Base-by-base conservation (phyloP, 2,329 filamentous ascomycete genomes). In the Fusarium sp. region DNA sequence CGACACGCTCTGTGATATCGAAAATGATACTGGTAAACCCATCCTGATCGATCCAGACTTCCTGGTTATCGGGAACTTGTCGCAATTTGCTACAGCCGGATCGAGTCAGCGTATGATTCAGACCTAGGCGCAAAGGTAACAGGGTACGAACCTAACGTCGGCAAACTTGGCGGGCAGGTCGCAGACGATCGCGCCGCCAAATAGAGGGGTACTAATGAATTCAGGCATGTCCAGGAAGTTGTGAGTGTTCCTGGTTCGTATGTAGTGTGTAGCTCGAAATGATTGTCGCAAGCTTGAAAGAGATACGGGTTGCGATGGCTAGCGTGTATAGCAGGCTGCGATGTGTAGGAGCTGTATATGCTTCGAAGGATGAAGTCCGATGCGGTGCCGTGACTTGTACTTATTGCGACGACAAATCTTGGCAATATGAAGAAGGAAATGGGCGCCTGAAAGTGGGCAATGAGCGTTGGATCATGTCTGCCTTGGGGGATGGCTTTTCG, bases 11-110 rank as follows among this genome's bases (percentile, higher is more conserved):
- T 55, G 92, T 91, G 75, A 98, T 93, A 74, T 98, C 95, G 78
- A 97, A 87, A 72, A 97, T 94, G 77, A 97, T 89, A 80, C 88
- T 94, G 4, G 92, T 93, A 78, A 94, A 94, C 49, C 93, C 94
- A 66, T 91, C 86, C 68, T 87, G 85, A 77, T 96, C 93, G 75
- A 97, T 90, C 82, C 90, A 97, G 71, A 97, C 91, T 83, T 97
- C 95, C 82, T 98, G 94, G 78, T 96, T 92, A 77, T 95, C 90
- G 50, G 92, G 92, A 7, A 94, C 88, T 80, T 93, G 87, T 67
- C 92, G 89, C 71, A 94, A 85, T 55, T 86, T 85, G 81, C 91
- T 93, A 65, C 23, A 45, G 37, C 4, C n/a, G 35, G 20, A 33
- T n/a, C 43, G 23, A 25, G 45, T 70, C 33, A 72, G 56, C 25